These are phyloP conservation scores for Phytopythium kandeliae DNA, from an alignment of 352 stramenopile species.

Conservation along the genomic window DNA sequence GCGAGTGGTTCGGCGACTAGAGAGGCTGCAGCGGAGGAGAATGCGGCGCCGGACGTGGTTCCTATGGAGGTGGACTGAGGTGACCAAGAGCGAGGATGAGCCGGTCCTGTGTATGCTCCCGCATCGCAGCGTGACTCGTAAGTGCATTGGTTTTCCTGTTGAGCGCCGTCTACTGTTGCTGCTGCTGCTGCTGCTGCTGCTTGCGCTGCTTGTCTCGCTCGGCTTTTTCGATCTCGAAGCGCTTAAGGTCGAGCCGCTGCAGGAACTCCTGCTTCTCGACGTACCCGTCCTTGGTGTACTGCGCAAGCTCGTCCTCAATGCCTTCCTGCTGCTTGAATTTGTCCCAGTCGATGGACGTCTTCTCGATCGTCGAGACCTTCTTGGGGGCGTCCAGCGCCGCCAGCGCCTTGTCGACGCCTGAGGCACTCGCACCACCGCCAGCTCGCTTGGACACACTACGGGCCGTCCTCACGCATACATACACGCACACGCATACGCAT, in stretches of 20 bases:
- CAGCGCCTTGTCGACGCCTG: conserved; percentile 82
- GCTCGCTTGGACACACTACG: conserved; percentile 14
- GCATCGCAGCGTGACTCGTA: no score
- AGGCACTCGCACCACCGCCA: conserved; percentile 2
- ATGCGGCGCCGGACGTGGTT: conserved; percentile 54
- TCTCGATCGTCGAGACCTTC: conserved; percentile 94
- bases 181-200: conserved; percentile 31
- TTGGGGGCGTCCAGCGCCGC: conserved; percentile 82
- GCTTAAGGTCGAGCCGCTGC: conserved; percentile 79
- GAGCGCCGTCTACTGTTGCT: conserved; percentile 5
- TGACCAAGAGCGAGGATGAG: no score
- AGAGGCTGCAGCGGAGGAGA: conserved; percentile 27
- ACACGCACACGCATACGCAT: no score
- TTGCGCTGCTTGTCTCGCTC: conserved; percentile 76
- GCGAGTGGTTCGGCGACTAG: conserved; percentile 18
- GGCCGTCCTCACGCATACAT: no score
- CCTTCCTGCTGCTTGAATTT: conserved; percentile 91
- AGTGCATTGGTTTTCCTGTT: not conserved
- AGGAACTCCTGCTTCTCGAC: conserved; percentile 96
- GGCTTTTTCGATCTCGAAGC: conserved; percentile 88
- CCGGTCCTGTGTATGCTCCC: no score
- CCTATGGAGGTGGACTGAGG: conserved; percentile 78
- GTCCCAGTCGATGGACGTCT: conserved; percentile 94
- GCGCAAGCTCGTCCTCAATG: conserved; percentile 90
- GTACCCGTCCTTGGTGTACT: conserved; percentile 93